Percentiles rank a stretch among this genome's conserved stretches.
These are phyloP conservation scores for Mycena latifolia DNA, from an alignment of 768 basidiomycete genomes.

Conservation along the genomic window DNA sequence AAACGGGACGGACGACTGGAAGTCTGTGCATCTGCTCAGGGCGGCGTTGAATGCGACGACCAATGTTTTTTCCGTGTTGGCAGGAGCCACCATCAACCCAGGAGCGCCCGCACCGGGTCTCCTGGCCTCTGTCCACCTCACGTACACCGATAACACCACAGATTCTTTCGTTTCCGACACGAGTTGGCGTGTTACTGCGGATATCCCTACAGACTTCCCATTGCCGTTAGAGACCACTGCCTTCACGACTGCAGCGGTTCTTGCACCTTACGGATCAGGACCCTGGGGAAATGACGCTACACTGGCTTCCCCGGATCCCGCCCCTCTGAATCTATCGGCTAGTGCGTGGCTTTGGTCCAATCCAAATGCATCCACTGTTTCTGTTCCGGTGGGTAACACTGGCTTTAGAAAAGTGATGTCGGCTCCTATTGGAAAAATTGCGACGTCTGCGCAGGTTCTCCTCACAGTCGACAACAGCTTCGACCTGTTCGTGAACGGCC, in stretches of 20 bases:
- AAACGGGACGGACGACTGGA: slow-evolving; percentile 3
- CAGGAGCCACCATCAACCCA: not conserved
- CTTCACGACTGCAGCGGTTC: slow-evolving; percentile 8
- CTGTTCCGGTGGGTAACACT: slow-evolving; percentile 2
- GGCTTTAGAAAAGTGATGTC: slow-evolving; percentile 21
- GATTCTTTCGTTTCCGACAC: slow-evolving; percentile 11
- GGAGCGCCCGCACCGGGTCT: slow-evolving; percentile 14
- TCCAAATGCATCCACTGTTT: not conserved
- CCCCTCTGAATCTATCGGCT: not conserved
- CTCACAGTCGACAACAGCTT: slow-evolving; percentile 21
- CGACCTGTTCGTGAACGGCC: slow-evolving; percentile 13
- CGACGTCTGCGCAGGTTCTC: not conserved
- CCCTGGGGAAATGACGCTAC: slow-evolving; percentile 14
- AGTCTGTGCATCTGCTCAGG: not conserved
- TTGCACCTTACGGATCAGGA: slow-evolving; percentile 18
- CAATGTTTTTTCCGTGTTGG: slow-evolving; percentile 17
- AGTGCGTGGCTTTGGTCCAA: slow-evolving; percentile 26
- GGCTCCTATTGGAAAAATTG: slow-evolving; percentile 12
- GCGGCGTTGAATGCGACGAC: slow-evolving; percentile 11
- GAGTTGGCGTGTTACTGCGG: slow-evolving; percentile 4
- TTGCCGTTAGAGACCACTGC: not conserved
- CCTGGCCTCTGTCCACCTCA: slow-evolving; percentile 16
- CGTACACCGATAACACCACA: slow-evolving; percentile 5
- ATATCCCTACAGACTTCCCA: slow-evolving; percentile 24
- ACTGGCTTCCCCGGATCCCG: not conserved